A percentile compares a stretch with the other conserved stretches of the same genome.
These are phyloP conservation scores for Pseudogymnoascus sp. DNA, from an alignment of 2,329 filamentous ascomycete species.

Conservation along the genomic window DNA sequence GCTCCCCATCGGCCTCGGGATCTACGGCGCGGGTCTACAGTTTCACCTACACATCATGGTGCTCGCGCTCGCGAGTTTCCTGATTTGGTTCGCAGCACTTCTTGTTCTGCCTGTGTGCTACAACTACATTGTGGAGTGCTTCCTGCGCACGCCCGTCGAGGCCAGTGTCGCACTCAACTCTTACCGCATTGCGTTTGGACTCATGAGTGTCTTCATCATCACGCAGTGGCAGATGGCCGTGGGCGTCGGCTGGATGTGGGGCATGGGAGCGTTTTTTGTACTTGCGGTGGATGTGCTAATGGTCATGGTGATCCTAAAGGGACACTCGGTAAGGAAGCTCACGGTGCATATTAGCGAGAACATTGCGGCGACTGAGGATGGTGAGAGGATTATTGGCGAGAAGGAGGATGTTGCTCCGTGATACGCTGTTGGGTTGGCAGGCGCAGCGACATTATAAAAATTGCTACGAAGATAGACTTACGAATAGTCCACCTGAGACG, in stretches of 20 bases:
- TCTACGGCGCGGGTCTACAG: conserved; percentile 34
- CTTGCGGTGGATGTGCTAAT: conserved; percentile 24
- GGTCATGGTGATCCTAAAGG: conserved; percentile 27
- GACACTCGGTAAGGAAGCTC: conserved; percentile 21
- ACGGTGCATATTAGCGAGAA: conserved; percentile 12
- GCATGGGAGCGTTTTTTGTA: conserved; percentile 35
- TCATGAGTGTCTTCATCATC: conserved; percentile 35
- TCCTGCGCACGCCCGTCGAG: conserved; percentile 32
- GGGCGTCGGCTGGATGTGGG: conserved; percentile 34
- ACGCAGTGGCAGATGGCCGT: conserved; percentile 32
- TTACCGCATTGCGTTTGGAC: conserved; percentile 32
- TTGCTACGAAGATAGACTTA: neutral
- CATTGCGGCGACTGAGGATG: conserved; percentile 24
- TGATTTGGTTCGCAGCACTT: conserved; percentile 33
- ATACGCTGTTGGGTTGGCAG: neutral
- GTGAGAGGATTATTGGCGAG: conserved; percentile 17
- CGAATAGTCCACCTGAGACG: neutral
- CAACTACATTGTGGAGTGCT: conserved; percentile 27
- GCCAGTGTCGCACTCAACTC: conserved; percentile 29
- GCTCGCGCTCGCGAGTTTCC: conserved; percentile 33
- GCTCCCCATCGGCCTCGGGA: conserved; percentile 30
- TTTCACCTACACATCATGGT: conserved; percentile 35
- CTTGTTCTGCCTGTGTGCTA: conserved; percentile 25
- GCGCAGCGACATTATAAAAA: neutral
- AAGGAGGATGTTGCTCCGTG: neutral